Evolutionary conservation across 1,284 basidiomycete genomes (phyloP).

Genomic region (Malassezia dermatis): DNA sequence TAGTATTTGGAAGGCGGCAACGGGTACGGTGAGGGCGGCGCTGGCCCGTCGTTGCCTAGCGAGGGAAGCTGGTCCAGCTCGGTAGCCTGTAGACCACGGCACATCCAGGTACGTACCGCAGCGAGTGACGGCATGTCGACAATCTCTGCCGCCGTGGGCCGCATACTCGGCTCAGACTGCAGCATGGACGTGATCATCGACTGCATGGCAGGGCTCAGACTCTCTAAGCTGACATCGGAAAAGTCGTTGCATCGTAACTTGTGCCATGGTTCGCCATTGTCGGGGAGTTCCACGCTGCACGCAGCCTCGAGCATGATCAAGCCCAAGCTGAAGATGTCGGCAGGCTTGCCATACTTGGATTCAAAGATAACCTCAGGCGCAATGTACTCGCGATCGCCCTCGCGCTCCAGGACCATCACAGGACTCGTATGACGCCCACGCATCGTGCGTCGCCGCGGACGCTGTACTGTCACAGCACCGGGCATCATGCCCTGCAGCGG

Average conservation of each 20-base stretch:
- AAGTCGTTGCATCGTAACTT: slow-evolving; percentile 84
- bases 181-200: slow-evolving; percentile 32
- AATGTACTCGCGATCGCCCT: slow-evolving; percentile 94
- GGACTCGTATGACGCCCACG: slow-evolving; percentile 11
- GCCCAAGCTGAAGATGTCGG: slow-evolving; percentile 93
- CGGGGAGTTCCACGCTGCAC: slow-evolving; percentile 89
- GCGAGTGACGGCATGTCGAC: slow-evolving; percentile 25
- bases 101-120: slow-evolving; percentile 29
- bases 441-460: slow-evolving; percentile 6
- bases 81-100: slow-evolving; percentile 24
- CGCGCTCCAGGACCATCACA: slow-evolving; percentile 55
- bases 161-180: slow-evolving; percentile 23
- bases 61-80: slow-evolving; percentile 45
- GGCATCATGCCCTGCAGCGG: not conserved
- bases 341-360: slow-evolving; percentile 80
- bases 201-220: slow-evolving; percentile 50
- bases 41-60: slow-evolving; percentile 15
- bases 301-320: slow-evolving; percentile 91
- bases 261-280: slow-evolving; percentile 92
- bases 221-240: slow-evolving; percentile 65
- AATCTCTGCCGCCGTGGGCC: slow-evolving; percentile 33
- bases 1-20: slow-evolving; percentile 13
- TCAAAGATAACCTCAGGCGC: slow-evolving; percentile 85
- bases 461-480: not conserved
- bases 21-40: slow-evolving; percentile 8